A percentile compares a stretch with the other conserved stretches of the same genome.
These are phyloP conservation scores for Pseudopithomyces chartarum DNA, from an alignment of 2,329 filamentous ascomycete genomes.

Conservation along the genomic window DNA sequence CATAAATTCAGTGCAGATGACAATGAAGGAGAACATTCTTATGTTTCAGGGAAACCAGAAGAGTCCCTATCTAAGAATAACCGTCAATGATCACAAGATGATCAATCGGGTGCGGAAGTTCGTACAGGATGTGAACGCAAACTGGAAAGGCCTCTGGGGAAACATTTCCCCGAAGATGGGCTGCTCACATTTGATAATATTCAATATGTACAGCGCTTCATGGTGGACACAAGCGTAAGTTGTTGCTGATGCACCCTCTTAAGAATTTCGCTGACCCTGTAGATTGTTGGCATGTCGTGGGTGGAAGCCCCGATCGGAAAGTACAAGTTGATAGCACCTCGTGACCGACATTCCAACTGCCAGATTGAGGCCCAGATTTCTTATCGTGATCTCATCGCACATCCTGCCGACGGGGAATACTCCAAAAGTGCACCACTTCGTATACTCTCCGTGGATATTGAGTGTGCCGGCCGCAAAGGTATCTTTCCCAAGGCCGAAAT, in stretches of 20 bases:
- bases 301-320: constrained; percentile 79
- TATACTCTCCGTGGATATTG: constrained; percentile 96
- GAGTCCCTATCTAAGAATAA: constrained; percentile 91
- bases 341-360: constrained; percentile 83
- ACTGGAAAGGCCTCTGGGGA: constrained; percentile 90
- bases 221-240: constrained; percentile 89
- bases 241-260: not conserved
- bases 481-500: constrained; percentile 92
- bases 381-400: constrained; percentile 82
- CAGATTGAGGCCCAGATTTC: constrained; percentile 91
- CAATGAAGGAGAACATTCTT: constrained; percentile 88
- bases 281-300: constrained; percentile 97
- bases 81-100: constrained; percentile 84
- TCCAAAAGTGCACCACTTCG: constrained; percentile 95
- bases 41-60: constrained; percentile 93
- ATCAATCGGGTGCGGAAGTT: constrained; percentile 76
- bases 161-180: constrained; percentile 61
- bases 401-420: constrained; percentile 91
- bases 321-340: constrained; percentile 71
- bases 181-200: constrained; percentile 95
- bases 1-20: constrained; percentile 81
- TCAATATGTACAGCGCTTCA: constrained; percentile 92
- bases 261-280: constrained; percentile 8
- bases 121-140: constrained; percentile 77
- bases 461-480: constrained; percentile 95